Percentiles rank a stretch among this genome's conserved stretches.
These are phyloP conservation scores for Pseudotulostoma volvatum DNA, from an alignment of 495 filamentous ascomycete genomes.

Conservation along the genomic window DNA sequence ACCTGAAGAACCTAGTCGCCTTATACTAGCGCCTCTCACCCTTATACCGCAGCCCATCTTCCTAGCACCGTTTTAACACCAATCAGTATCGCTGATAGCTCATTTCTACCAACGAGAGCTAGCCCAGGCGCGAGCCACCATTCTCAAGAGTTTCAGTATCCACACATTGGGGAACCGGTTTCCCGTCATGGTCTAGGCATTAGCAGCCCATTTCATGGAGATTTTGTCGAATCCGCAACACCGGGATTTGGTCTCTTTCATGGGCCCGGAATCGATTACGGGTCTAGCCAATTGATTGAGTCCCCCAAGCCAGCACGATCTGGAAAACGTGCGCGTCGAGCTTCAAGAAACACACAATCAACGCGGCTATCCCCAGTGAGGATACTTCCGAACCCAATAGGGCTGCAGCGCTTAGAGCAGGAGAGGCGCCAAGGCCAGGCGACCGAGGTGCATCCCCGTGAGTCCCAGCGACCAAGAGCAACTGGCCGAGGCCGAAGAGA, in stretches of 20 bases:
- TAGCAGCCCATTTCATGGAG: constrained; percentile 19
- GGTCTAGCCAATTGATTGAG: constrained; percentile 7
- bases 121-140: constrained; percentile 27
- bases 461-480: constrained; percentile 21
- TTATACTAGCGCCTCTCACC: constrained; percentile 14
- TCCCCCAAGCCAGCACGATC: constrained; percentile 12
- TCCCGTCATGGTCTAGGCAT: constrained; percentile 25
- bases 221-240: constrained; percentile 15
- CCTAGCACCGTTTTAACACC: constrained; percentile 19
- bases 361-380: constrained; percentile 16
- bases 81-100: constrained; percentile 25
- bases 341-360: constrained; percentile 11
- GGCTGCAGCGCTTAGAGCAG: constrained; percentile 20
- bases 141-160: constrained; percentile 23
- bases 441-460: constrained; percentile 11
- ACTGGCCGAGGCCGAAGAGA: constrained; percentile 26
- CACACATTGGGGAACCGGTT: constrained; percentile 15
- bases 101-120: constrained; percentile 14
- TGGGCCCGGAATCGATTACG: constrained; percentile 9
- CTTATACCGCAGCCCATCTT: constrained; percentile 21
- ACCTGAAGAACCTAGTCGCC: constrained; percentile 8
- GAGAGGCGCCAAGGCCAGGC: constrained; percentile 16
- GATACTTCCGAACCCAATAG: constrained; percentile 27
- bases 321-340: constrained; percentile 16
- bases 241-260: constrained; percentile 13